Base-by-base conservation (phyloP, 2,329 filamentous ascomycete species). In the Seiridium unicorne region DNA sequence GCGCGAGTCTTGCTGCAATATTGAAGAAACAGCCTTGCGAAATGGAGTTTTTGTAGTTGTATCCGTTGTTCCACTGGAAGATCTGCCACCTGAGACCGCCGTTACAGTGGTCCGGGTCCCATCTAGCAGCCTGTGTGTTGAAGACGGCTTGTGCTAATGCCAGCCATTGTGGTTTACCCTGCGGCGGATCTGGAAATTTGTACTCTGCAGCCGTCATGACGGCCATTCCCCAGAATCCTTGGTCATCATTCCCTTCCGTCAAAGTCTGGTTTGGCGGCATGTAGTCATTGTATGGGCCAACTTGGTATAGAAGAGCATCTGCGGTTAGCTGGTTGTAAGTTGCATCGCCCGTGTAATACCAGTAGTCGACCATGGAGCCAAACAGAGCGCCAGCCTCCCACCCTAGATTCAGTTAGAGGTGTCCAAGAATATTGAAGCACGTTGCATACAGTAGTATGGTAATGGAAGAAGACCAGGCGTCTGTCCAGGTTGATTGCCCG, bases 21-120 rank as follows among this genome's bases (percentile, higher is more conserved):
- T 85, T 84, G 70, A 87, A 87, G 73, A 87, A 87, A 62, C 83
- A 84, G 1, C 83, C 85, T 64, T 87, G 84, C 0, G 84, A 86
- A 61, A 88, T 86, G 2, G 84, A 81, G 61, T 88, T 88, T 69
- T 88, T 95, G 81, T 94, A 93, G 67, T 89, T 83, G 74, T 89
- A 96, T 11, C 92, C 93, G 46, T 84, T 86, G 70, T 96, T 95
- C 79, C 91, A 93, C 1, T 84, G 81, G 71, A 90, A 94, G 53
- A 96, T 92, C 75, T 96, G 92, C 91, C 91, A 94, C 63, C 90
- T 84, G 55, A 95, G 73, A 5, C 92, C 92, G 46, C 92, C 92
- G n/a, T 80, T 81, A 66, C 92, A 96, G 56, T 84, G 77, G 1
- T 79, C 74, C 1, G 73, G 79, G 63, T 93, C 90, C 92, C 91